These are phyloP conservation scores for Speleostelium caveatum DNA, from an alignment of 78 protist species.

Conservation along the genomic window DNA sequence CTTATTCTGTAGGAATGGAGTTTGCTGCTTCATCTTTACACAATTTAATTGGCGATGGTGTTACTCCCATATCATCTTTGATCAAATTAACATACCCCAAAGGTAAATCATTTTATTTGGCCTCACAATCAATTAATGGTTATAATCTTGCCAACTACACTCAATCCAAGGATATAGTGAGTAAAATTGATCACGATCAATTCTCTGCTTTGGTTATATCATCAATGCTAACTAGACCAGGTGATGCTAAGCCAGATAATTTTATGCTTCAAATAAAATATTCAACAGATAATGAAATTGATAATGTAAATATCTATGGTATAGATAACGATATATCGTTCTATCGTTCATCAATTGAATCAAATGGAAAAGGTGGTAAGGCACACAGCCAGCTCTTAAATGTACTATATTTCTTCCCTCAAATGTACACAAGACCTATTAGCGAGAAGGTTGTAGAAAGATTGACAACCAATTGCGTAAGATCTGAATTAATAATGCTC, in stretches of 20 bases:
- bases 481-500: not conserved
- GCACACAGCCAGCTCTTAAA: not conserved
- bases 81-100: too few species aligned
- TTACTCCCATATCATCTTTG: not conserved
- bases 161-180: too few species aligned
- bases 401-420: not conserved
- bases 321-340: not conserved
- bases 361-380: not conserved
- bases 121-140: not conserved
- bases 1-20: not conserved
- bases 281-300: not conserved
- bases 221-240: not conserved
- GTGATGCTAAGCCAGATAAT: not conserved
- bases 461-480: not conserved
- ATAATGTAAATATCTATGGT: not conserved
- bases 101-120: not conserved
- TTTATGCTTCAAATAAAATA: too few species aligned
- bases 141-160: not conserved
- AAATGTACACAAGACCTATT: not conserved
- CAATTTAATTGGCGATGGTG: not conserved
- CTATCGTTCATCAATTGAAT: not conserved
- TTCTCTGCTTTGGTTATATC: not conserved
- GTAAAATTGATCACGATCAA: not conserved
- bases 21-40: not conserved
- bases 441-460: not conserved